Evolutionary conservation across 164 flowering plant genomes (phyloP).

Genomic region (Platanus orientalis): DNA sequence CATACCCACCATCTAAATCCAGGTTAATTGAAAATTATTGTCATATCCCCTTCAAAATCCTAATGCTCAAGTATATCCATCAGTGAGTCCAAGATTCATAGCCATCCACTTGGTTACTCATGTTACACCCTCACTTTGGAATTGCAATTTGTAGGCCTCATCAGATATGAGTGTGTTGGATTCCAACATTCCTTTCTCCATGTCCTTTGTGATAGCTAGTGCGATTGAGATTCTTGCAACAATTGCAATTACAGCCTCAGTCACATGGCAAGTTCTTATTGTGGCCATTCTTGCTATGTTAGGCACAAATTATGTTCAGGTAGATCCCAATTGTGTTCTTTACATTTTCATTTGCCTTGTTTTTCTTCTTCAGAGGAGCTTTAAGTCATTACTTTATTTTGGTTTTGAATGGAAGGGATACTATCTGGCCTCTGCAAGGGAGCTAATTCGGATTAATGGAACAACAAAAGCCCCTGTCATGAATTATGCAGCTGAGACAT

Average conservation of each 20-base stretch:
- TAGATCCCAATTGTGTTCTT: slow-evolving; percentile 11
- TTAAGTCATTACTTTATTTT: not conserved
- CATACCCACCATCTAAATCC: no score
- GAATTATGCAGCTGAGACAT: no score
- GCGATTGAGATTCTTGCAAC: slow-evolving; percentile 40
- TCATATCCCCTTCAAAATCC: no score
- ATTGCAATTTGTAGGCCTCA: slow-evolving; percentile 73
- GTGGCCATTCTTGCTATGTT: slow-evolving; percentile 38
- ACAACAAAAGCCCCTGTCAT: slow-evolving; percentile 87
- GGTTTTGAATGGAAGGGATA: slow-evolving; percentile 38
- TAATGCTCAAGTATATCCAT: no score
- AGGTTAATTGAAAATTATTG: no score
- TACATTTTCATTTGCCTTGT: not conserved
- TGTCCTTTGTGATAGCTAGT: slow-evolving; percentile 34
- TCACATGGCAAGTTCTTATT: no score
- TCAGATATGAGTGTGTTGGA: slow-evolving; percentile 78
- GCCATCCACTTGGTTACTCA: no score
- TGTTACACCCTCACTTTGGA: no score
- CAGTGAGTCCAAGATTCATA: no score
- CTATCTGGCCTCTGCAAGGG: slow-evolving; percentile 69
- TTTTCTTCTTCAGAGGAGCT: not conserved
- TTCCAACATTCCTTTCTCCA: slow-evolving; percentile 61
- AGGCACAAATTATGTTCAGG: slow-evolving; percentile 62
- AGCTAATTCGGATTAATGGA: slow-evolving; percentile 74
- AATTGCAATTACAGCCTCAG: no score